Base-by-base conservation (phyloP, 306 rosid species). In the Comarum palustre region DNA sequence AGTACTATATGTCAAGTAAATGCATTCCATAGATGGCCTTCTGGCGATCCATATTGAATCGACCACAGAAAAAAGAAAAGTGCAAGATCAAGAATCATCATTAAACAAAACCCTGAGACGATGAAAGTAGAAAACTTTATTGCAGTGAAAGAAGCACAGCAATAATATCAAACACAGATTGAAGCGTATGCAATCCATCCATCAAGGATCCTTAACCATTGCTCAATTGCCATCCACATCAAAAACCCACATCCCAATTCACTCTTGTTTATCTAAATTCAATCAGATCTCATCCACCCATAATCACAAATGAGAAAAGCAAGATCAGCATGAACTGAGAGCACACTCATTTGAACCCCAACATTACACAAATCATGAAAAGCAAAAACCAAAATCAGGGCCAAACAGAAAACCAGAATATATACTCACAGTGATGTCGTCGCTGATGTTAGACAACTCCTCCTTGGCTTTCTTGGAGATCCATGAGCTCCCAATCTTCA, bases 401-500 rank as follows among this genome's bases (percentile, higher is more conserved):
- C 24, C 63, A 47, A 5, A 62, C 17, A 36, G 13, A 27, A 31
- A 74, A 75, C 16, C 27, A 4, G 25, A 57, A 84, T 22, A 76
- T n/a, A 8, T 19, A 87, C 96, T 81, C 60, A 93, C 98, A 75
- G 82, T 61, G 82, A 94, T 73, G 65, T 94, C 98, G 42, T 82
- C 92, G 74, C 88, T 52, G 74, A 94, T 89, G 85, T 88, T 86
- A 41, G 97, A 71, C 74, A 94, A 65, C 75, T 94, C 98, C 65
- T 89, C 87, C 84, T 94, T 94, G 64, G 98, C 98, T 80, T 89
- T 91, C 87, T 89, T 91, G 17, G 95, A 73, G 80, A 94, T 88
- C 98, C 98, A 94, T 62, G 86, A 91, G 69, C 71, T 85, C 19
- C 97, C 96, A 61, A 91, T 82, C 83, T 91, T 94, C 68, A 94